phyloP scores from a whole-genome alignment of 129 eudicot genomes.

The Cynara cardunculus region DNA sequence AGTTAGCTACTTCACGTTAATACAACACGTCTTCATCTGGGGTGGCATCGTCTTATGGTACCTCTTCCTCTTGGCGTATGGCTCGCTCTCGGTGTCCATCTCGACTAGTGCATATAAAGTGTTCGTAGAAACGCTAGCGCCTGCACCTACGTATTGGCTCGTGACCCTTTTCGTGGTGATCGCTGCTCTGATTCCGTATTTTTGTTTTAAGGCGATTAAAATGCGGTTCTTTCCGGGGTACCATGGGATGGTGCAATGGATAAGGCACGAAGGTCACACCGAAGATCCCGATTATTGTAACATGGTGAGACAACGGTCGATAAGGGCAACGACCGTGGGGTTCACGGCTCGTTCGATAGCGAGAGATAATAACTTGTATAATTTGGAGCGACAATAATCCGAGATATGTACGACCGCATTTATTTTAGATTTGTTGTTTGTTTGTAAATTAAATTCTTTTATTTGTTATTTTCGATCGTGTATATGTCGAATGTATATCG shows the following conservation, averaged over 20 bases:
- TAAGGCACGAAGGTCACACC: slow-evolving; percentile 33
- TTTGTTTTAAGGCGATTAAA: slow-evolving; percentile 38
- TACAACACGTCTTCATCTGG: slow-evolving; percentile 62
- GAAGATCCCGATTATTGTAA: slow-evolving; percentile 33
- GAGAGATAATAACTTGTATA: slow-evolving; percentile 24
- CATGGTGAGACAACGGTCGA: slow-evolving; percentile 39
- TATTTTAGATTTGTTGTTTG: not conserved
- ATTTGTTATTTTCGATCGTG: not conserved
- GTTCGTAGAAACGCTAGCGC: slow-evolving; percentile 42
- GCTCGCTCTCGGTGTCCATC: slow-evolving; percentile 27
- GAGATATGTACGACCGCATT: not conserved
- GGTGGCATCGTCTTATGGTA: slow-evolving; percentile 55
- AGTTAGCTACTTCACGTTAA: slow-evolving; percentile 53
- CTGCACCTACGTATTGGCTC: slow-evolving; percentile 45
- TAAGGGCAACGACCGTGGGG: slow-evolving; percentile 32
- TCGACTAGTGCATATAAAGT: slow-evolving; percentile 52
- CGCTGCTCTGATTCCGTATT: slow-evolving; percentile 38
- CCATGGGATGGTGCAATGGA: slow-evolving; percentile 52
- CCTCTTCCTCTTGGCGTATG: slow-evolving; percentile 48
- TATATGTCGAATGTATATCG: not conserved
- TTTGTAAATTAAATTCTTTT: not conserved
- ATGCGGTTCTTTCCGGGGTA: slow-evolving; percentile 49
- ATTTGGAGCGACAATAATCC: slow-evolving; percentile 24
- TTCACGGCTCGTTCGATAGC: slow-evolving; percentile 42
- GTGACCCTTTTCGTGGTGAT: slow-evolving; percentile 37